Evolutionary conservation across 1,284 basidiomycete species (phyloP), one percentile per base, ranked within the genome.

Genomic region (Xanthoconium separans): DNA sequence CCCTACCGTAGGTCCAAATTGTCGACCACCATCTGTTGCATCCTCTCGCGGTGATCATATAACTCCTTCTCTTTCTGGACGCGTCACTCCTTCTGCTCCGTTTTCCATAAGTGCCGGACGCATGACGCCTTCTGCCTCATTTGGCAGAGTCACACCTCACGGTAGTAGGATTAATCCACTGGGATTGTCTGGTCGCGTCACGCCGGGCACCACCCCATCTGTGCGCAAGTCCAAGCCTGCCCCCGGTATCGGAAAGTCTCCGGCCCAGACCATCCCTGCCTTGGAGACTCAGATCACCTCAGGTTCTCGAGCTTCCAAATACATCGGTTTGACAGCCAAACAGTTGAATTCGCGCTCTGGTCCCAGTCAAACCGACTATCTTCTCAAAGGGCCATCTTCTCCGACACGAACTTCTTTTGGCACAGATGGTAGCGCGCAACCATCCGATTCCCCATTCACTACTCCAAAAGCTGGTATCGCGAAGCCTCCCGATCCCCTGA

Each of bases 291-390:
- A 80, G 59, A 85, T 93, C 51, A 91, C 90, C 2, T 84, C 82
- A 12, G 92, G 91, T 2, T 91, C 91, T 4, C 78, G 93, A 48
- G 93, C 93, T 8, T 89, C 89, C 51, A 90, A 89, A 66, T 93
- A 92, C 64, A 75, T 86, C 30, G 84, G 85, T 15, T 84, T 93
- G 80, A 93, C 90, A 0, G 91, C 91, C 3, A 86, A 89, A 64
- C 88, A 93, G 64, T 76, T 93, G 42, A 82, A 76, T 63, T 77
- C 78, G 44, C 76, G 77, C 54, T 68, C 75, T 50, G 53, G 54
- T 15, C 53, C 63, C 24, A 44, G 45, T 48, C 56, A 51, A 45
- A 62, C 50, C 47, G 72, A 64, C 56, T 61, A 53, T 58, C 50
- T 53, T 56, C 59, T 66, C 44, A 64, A 58, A 58, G 47, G 59